Percentiles rank a stretch among this genome's conserved stretches.
These are phyloP conservation scores for Wickerhamomyces bovis DNA, from an alignment of 805 yeast genomes.

Conservation along the genomic window DNA sequence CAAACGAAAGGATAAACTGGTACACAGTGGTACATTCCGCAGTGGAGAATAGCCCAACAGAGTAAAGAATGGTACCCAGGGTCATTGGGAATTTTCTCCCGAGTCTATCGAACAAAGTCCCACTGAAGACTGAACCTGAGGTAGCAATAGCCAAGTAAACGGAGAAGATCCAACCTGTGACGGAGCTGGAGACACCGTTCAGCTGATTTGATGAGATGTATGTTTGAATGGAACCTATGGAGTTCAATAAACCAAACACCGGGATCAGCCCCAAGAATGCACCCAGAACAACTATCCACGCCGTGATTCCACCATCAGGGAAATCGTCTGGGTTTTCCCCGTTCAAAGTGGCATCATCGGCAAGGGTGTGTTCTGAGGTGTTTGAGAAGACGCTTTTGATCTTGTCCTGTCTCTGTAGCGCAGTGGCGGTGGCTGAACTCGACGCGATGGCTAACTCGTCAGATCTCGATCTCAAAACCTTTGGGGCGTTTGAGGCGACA, in stretches of 20 bases:
- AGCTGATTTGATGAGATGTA: constrained; percentile 53
- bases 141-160: constrained; percentile 47
- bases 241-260: constrained; percentile 52
- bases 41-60: constrained; percentile 49
- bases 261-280: constrained; percentile 54
- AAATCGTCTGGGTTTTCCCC: constrained; percentile 22
- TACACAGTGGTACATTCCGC: constrained; percentile 48
- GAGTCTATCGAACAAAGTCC: constrained; percentile 55
- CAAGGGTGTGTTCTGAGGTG: constrained; percentile 1
- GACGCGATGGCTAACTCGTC: not conserved
- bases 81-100: constrained; percentile 46
- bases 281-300: constrained; percentile 55
- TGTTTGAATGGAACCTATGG: constrained; percentile 62
- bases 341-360: constrained; percentile 7
- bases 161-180: constrained; percentile 61
- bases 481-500: not conserved
- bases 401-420: not conserved
- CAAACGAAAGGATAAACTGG: constrained; percentile 59
- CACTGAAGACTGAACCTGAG: constrained; percentile 47
- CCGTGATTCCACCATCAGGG: constrained; percentile 53
- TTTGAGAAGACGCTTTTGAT: constrained; percentile 8
- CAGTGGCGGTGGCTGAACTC: not conserved
- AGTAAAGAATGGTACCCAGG: constrained; percentile 39
- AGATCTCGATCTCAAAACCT: not conserved
- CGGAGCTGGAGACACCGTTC: constrained; percentile 39